Percentiles rank a stretch among this genome's conserved stretches.
Evolutionary conservation across 2,329 filamentous ascomycete genomes (phyloP).

Genomic region (Alternaria triticimaculans): DNA sequence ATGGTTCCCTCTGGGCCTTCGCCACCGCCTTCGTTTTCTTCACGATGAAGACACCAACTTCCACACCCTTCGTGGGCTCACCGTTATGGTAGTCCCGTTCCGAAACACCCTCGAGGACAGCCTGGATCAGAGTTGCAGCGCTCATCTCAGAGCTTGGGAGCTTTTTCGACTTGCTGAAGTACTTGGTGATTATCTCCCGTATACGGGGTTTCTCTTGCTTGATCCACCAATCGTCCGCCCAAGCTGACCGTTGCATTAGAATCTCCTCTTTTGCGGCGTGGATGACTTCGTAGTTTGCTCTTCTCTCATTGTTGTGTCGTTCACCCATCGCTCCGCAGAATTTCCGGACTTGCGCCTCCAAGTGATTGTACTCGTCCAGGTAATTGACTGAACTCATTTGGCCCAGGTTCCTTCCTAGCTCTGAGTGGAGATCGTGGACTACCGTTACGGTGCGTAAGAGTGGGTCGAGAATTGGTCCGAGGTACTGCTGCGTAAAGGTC

Average conservation of each 20-base stretch:
- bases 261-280: slow-evolving; percentile 61
- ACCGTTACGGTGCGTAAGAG: slow-evolving; percentile 65
- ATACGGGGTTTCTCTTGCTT: slow-evolving; percentile 69
- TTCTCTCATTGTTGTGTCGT: slow-evolving; percentile 34
- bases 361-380: slow-evolving; percentile 62
- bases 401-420: slow-evolving; percentile 62
- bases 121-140: slow-evolving; percentile 63
- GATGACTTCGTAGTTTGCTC: slow-evolving; percentile 53
- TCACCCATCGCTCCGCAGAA: slow-evolving; percentile 41
- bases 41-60: slow-evolving; percentile 58
- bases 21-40: slow-evolving; percentile 30
- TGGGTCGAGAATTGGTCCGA: slow-evolving; percentile 67
- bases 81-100: slow-evolving; percentile 55
- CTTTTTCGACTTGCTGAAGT: slow-evolving; percentile 53
- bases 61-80: slow-evolving; percentile 54
- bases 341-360: slow-evolving; percentile 46
- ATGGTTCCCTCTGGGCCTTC: slow-evolving; percentile 3
- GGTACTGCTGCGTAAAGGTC: slow-evolving; percentile 65
- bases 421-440: slow-evolving; percentile 64
- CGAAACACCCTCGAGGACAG: slow-evolving; percentile 65
- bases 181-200: slow-evolving; percentile 57
- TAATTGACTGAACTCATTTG: slow-evolving; percentile 60
- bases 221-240: slow-evolving; percentile 68
- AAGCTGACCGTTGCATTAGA: slow-evolving; percentile 59
- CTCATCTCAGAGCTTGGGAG: slow-evolving; percentile 55